These are phyloP conservation scores for Saksenaea oblongispora DNA, from an alignment of 371 early-diverging fungal genomes.

Conservation along the genomic window DNA sequence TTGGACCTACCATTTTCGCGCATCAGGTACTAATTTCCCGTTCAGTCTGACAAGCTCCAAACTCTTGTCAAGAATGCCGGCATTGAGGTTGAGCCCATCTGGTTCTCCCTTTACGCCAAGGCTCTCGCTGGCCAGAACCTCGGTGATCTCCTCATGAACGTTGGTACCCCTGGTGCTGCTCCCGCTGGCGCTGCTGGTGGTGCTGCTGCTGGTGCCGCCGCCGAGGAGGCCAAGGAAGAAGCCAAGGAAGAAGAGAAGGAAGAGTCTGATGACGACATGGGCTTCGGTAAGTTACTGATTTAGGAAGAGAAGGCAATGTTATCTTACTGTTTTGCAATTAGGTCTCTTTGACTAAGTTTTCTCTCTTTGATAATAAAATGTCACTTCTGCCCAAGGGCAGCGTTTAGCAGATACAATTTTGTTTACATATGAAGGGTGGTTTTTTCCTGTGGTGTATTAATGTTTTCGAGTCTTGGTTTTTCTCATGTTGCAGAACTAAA, in stretches of 20 bases:
- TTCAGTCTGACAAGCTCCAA: constrained; percentile 92
- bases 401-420: background rate
- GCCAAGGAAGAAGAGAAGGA: constrained; percentile 80
- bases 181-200: constrained; percentile 60
- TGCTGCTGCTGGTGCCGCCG: constrained; percentile 56
- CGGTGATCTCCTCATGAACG: constrained; percentile 86
- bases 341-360: constrained; percentile 2
- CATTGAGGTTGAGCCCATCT: constrained; percentile 93
- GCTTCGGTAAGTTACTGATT: background rate
- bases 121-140: constrained; percentile 95
- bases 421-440: background rate
- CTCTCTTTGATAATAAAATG: background rate
- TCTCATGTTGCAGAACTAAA: no score
- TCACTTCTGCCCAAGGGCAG: background rate
- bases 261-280: constrained; percentile 87
- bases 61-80: constrained; percentile 92
- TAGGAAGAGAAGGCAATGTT: background rate
- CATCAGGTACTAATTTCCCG: background rate
- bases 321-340: background rate
- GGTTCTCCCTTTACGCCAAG: constrained; percentile 97
- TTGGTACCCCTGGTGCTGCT: constrained; percentile 66
- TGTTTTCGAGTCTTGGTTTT: constrained; percentile 11
- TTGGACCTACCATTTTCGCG: background rate
- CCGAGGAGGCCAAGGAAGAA: constrained; percentile 51
- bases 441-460: constrained; percentile 22